Evolutionary conservation across 371 early-diverging fungal species (phyloP).

Genomic region (Rhizopus delemar): DNA sequence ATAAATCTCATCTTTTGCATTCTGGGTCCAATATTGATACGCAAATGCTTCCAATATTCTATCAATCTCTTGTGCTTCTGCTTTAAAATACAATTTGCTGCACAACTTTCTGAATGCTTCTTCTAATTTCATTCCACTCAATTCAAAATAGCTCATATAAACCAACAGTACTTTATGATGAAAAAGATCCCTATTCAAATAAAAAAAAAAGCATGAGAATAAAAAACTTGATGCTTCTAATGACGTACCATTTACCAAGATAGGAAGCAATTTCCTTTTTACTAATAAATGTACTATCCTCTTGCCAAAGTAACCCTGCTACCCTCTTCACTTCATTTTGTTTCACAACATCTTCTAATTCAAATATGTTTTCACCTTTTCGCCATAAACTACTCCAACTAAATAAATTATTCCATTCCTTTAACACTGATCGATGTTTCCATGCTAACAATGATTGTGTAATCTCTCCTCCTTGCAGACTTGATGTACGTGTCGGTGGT

Average conservation of each 20-base stretch:
- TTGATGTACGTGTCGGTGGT: conserved; percentile 21
- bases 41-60: conserved; percentile 80
- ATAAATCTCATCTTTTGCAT: conserved; percentile 44
- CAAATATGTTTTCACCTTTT: conserved; percentile 18
- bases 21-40: conserved; percentile 72
- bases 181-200: conserved; percentile 39
- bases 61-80: conserved; percentile 88
- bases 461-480: conserved; percentile 1
- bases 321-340: conserved; percentile 1
- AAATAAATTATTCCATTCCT: conserved; percentile 20
- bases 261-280: conserved; percentile 33
- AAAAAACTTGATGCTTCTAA: background rate
- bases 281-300: conserved; percentile 17
- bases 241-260: conserved; percentile 35
- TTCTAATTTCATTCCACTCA: conserved; percentile 64
- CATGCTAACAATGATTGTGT: conserved; percentile 23
- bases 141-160: conserved; percentile 78
- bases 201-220: background rate
- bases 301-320: conserved; percentile 31
- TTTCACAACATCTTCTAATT: conserved; percentile 13
- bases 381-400: conserved; percentile 17
- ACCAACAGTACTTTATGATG: conserved; percentile 28
- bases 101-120: conserved; percentile 70
- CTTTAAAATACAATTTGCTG: conserved; percentile 69
- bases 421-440: conserved; percentile 32